Evolutionary conservation across 2,329 filamentous ascomycete species (phyloP).

Genomic region (Blastomyces gilchristii): DNA sequence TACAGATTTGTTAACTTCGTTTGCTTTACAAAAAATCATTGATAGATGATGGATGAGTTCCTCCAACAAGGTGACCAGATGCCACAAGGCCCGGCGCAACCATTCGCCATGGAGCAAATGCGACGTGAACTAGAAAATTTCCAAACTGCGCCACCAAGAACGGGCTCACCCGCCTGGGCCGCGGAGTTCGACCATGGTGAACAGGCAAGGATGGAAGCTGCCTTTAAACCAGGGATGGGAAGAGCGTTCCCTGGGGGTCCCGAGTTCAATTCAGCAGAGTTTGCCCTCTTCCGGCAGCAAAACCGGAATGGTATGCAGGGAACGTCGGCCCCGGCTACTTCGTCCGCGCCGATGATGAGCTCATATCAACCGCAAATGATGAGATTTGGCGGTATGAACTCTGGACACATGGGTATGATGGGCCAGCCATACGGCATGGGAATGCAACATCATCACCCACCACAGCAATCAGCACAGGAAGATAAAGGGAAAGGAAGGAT

Average conservation of each 20-base stretch:
- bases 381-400: slow-evolving; percentile 28
- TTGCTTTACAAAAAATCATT: background rate
- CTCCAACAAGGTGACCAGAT: slow-evolving; percentile 64
- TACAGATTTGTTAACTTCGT: slow-evolving; percentile 8
- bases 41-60: slow-evolving; percentile 85
- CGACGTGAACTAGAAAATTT: slow-evolving; percentile 50
- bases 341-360: slow-evolving; percentile 43
- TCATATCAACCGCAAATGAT: slow-evolving; percentile 40
- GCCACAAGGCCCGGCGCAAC: slow-evolving; percentile 44
- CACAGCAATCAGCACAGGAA: slow-evolving; percentile 37
- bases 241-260: slow-evolving; percentile 32
- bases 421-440: slow-evolving; percentile 39
- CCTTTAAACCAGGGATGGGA: slow-evolving; percentile 43
- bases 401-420: slow-evolving; percentile 42
- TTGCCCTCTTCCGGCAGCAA: slow-evolving; percentile 73
- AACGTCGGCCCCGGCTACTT: slow-evolving; percentile 49
- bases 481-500: slow-evolving; percentile 76
- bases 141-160: slow-evolving; percentile 41
- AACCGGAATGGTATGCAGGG: slow-evolving; percentile 48
- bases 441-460: slow-evolving; percentile 34
- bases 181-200: slow-evolving; percentile 53
- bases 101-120: slow-evolving; percentile 59
- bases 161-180: slow-evolving; percentile 51
- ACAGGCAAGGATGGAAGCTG: slow-evolving; percentile 61
- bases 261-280: slow-evolving; percentile 72